A percentile compares a stretch with the other conserved stretches of the same genome.
These are phyloP conservation scores for Penicillium robsamsonii DNA, from an alignment of 495 filamentous ascomycete species.

Conservation along the genomic window DNA sequence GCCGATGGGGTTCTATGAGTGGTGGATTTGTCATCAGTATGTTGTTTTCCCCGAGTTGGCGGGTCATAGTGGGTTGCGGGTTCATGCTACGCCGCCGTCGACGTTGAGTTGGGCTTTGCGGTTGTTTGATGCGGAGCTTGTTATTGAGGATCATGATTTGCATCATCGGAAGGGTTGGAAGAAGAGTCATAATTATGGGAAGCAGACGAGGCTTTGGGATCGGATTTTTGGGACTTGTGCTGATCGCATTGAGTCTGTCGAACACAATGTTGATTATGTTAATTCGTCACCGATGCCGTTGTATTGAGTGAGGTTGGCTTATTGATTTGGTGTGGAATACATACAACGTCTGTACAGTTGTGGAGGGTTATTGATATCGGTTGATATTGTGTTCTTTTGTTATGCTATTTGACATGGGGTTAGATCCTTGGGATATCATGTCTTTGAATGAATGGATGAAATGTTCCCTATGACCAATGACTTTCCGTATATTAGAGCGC, in stretches of 20 bases:
- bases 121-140: conserved; percentile 31
- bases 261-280: conserved; percentile 34
- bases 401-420: conserved; percentile 6
- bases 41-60: conserved; percentile 36
- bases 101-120: conserved; percentile 31
- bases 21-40: conserved; percentile 43
- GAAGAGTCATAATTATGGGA: conserved; percentile 41
- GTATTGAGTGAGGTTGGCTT: conserved; percentile 13
- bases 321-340: background rate
- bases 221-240: conserved; percentile 38
- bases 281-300: conserved; percentile 34
- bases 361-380: background rate
- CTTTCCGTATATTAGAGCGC: background rate
- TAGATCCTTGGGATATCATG: conserved; percentile 5
- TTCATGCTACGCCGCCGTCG: conserved; percentile 32
- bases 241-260: conserved; percentile 31
- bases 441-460: conserved; percentile 17
- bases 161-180: conserved; percentile 44
- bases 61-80: conserved; percentile 36
- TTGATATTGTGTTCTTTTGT: conserved; percentile 1
- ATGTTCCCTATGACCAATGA: background rate
- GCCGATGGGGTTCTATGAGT: conserved; percentile 43
- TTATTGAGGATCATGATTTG: conserved; percentile 42
- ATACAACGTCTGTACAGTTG: background rate
- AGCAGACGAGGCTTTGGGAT: conserved; percentile 44